Evolutionary conservation across 2,329 filamentous ascomycete species (phyloP).

Genomic region (Apiospora pterosperma): DNA sequence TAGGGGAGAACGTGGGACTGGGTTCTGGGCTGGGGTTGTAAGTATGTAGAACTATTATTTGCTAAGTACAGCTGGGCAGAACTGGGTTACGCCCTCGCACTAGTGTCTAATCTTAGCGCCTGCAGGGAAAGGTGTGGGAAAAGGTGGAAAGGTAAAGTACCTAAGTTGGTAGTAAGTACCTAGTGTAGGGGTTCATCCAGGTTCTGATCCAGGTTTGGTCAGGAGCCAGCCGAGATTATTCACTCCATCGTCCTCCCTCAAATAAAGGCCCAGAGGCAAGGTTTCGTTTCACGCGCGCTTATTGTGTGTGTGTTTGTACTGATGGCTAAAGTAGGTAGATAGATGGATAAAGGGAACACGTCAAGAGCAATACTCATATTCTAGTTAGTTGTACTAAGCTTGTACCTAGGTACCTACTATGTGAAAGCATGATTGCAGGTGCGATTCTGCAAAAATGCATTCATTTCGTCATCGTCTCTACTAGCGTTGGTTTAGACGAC

Average conservation of each 20-base stretch:
- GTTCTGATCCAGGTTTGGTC: background rate
- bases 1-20: background rate
- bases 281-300: background rate
- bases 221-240: background rate
- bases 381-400: no score
- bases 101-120: conserved; percentile 3
- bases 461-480: background rate
- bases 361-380: no score
- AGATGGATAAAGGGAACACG: no score
- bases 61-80: no score
- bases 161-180: no score
- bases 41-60: no score
- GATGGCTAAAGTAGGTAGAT: no score
- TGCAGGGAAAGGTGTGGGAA: background rate
- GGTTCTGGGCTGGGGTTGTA: background rate
- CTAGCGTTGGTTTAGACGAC: background rate
- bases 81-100: no score
- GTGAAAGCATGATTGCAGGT: background rate
- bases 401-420: no score
- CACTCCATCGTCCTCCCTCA: no score
- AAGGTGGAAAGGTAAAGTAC: no score
- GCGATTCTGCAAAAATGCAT: background rate
- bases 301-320: no score
- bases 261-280: background rate
- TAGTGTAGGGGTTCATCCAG: background rate